Conservation (phyloP, 176 grass and related monocot genomes). For the Tillandsia leiboldiana region DNA sequence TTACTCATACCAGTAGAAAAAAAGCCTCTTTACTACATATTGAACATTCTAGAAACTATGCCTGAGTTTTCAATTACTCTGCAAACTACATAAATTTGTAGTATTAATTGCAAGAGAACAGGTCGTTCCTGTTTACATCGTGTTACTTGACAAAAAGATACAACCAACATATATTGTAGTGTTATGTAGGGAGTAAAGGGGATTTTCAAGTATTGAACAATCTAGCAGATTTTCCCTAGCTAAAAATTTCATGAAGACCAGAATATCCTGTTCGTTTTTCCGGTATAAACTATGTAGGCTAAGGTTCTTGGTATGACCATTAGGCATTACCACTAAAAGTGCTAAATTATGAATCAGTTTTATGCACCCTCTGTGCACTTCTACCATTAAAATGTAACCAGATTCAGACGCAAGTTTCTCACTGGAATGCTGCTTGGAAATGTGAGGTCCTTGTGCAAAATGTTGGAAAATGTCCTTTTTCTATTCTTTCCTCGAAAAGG, state of each 20-base stretch:
- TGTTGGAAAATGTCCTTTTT: slow-evolving; percentile 86
- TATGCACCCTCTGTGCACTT: too few species aligned
- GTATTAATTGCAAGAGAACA: not conserved
- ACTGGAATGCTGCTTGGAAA: slow-evolving; percentile 94
- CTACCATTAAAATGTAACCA: not conserved
- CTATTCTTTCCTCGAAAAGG: slow-evolving; percentile 98
- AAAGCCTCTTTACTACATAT: not conserved
- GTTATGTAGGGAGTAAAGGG: too few species aligned
- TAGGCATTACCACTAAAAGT: not conserved
- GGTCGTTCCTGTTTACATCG: not conserved
- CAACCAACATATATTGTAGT: too few species aligned
- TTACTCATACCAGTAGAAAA: not conserved
- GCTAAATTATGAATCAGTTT: too few species aligned
- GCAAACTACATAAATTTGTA: not conserved
- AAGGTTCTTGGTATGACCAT: not conserved
- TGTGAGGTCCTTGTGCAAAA: slow-evolving; percentile 85
- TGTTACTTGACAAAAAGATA: not conserved
- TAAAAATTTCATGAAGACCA: not conserved
- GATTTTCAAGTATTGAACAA: not conserved
- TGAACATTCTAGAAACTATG: not conserved
- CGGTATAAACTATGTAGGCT: not conserved
- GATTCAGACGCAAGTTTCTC: slow-evolving; percentile 19
- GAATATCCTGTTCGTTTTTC: not conserved
- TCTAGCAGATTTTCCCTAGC: not conserved
- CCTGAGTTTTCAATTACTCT: not conserved